These are phyloP conservation scores for Podospora didyma DNA, from an alignment of 495 filamentous ascomycete genomes.

Conservation along the genomic window DNA sequence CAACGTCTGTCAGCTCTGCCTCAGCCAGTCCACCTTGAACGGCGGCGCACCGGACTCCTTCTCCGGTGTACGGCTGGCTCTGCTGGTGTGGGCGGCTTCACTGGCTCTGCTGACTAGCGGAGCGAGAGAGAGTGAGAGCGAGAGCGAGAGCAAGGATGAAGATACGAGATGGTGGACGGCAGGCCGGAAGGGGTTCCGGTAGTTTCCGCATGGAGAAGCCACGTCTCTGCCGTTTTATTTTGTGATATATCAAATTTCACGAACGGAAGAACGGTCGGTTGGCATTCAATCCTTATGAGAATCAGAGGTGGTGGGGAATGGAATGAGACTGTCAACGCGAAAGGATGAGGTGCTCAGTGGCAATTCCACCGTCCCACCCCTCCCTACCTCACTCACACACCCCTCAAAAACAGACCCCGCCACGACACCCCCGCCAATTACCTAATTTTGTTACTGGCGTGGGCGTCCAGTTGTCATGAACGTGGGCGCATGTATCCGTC, in stretches of 20 bases:
- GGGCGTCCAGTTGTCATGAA: not conserved
- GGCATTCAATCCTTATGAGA: not conserved
- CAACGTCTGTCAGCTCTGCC: too few species aligned
- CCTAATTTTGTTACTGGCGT: not conserved
- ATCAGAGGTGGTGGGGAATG: not conserved
- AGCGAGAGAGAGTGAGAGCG: too few species aligned
- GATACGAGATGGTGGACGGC: not conserved
- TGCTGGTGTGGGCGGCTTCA: not conserved
- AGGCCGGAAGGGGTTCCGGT: not conserved
- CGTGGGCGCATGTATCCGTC: constrained; percentile 7
- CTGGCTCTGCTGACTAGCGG: not conserved
- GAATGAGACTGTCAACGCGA: not conserved
- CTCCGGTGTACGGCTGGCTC: too few species aligned
- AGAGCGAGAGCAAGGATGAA: not conserved
- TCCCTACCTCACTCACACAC: not conserved
- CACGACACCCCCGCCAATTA: not conserved
- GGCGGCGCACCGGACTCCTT: too few species aligned
- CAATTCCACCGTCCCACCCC: not conserved
- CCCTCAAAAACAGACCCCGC: not conserved
- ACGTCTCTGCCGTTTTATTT: not conserved
- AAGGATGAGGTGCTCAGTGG: not conserved
- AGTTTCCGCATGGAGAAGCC: not conserved
- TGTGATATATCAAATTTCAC: not conserved
- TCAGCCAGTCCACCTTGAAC: too few species aligned
- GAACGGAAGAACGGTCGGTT: not conserved